Evolutionary conservation across 352 stramenopile genomes (phyloP).

Genomic region (Thalassiosira delicatula): DNA sequence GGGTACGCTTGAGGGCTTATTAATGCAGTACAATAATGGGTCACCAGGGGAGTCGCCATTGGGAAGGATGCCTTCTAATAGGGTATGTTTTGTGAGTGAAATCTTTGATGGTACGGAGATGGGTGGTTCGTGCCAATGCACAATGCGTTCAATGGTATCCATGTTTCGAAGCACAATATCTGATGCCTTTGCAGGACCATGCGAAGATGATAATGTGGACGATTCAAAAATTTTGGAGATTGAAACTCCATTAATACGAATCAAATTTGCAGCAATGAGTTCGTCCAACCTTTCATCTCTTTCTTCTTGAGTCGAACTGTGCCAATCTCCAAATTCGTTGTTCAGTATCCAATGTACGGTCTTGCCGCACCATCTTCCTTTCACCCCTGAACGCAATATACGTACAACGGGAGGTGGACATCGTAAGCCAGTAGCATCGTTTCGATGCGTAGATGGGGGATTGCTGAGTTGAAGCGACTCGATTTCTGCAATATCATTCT

Average conservation of each 20-base stretch:
- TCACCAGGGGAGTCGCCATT: constrained; percentile 83
- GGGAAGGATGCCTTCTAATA: constrained; percentile 47
- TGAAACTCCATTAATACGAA: constrained; percentile 69
- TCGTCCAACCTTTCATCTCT: constrained; percentile 40
- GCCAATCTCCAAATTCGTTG: constrained; percentile 69
- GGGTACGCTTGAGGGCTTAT: too few relatives aligned
- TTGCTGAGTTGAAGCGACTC: too few relatives aligned
- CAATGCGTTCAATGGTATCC: constrained; percentile 71
- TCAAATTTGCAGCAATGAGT: constrained; percentile 60
- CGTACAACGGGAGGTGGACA: constrained; percentile 64
- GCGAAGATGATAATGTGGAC: constrained; percentile 14
- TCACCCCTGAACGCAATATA: constrained; percentile 66
- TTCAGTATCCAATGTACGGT: constrained; percentile 62
- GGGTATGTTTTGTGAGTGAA: constrained; percentile 59
- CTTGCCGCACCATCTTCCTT: constrained; percentile 77
- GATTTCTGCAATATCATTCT: constrained; percentile 68
- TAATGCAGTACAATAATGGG: too few relatives aligned
- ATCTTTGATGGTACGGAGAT: constrained; percentile 65
- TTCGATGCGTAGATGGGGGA: too few relatives aligned
- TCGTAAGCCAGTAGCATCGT: too few relatives aligned
- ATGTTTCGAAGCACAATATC: constrained; percentile 69
- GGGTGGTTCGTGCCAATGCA: constrained; percentile 81
- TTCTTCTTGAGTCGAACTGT: constrained; percentile 20
- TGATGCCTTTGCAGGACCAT: constrained; percentile 7
- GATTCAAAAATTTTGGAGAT: too few relatives aligned